Percentiles rank a stretch among this genome's conserved stretches.
phyloP scores from a whole-genome alignment of 73 alveolate species.

The Paramecium pentaurelia region DNA sequence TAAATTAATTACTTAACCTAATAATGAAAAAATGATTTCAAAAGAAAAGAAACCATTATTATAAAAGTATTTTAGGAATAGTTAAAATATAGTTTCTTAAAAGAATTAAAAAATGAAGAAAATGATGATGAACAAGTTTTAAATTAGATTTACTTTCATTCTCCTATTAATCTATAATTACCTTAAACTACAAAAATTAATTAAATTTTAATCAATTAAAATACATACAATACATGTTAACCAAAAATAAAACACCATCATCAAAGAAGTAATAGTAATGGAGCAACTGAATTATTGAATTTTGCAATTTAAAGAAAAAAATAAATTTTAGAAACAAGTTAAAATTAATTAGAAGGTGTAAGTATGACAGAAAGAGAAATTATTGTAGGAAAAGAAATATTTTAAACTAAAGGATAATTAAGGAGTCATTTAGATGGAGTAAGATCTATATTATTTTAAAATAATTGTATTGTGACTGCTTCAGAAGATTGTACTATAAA shows the following conservation, averaged over 20 bases:
- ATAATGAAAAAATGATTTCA: not conserved
- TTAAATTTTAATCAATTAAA: not conserved
- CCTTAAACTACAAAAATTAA: not conserved
- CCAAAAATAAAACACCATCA: not conserved
- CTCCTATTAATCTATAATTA: not conserved
- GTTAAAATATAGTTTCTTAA: not conserved
- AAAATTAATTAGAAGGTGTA: not conserved
- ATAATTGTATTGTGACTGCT: conserved; percentile 55
- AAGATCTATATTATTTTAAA: conserved; percentile 57
- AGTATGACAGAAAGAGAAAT: conserved; percentile 26
- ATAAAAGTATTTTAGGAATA: not conserved
- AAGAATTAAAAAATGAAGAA: not conserved
- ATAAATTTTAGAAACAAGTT: not conserved
- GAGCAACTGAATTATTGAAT: not conserved
- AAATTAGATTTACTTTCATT: not conserved
- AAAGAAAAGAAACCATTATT: not conserved
- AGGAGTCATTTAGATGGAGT: conserved; percentile 67
- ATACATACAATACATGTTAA: not conserved
- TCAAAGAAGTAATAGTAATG: not conserved
- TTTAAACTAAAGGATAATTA: not conserved
- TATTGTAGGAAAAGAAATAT: not conserved
- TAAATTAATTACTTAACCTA: not conserved
- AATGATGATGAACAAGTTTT: not conserved
- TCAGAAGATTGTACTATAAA: conserved; percentile 73
- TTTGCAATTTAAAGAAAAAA: not conserved